Evolutionary conservation across 352 stramenopile genomes (phyloP).

Genomic region (Phytopythium montanum): DNA sequence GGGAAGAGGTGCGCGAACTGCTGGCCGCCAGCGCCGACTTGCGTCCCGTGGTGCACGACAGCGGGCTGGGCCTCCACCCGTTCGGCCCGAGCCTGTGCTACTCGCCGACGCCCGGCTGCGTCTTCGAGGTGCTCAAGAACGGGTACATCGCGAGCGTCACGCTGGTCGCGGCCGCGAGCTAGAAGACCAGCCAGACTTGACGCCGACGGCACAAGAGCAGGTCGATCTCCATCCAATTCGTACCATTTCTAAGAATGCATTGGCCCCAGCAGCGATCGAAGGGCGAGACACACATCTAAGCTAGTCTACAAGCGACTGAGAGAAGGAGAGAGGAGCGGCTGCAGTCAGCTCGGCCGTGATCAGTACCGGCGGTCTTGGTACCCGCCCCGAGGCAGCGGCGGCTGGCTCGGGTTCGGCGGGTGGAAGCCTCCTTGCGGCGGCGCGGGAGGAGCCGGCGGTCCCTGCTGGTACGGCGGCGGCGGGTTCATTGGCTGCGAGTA

Average conservation of each 20-base stretch:
- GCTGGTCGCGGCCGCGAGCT: slow-evolving; percentile 20
- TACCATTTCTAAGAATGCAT: slow-evolving; percentile 2
- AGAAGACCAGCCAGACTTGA: neutral
- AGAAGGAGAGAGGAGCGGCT: neutral
- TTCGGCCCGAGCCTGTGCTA: slow-evolving; percentile 83
- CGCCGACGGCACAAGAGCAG: neutral
- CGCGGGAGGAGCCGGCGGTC: neutral
- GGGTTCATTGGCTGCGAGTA: slow-evolving; percentile 8
- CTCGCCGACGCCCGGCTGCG: slow-evolving; percentile 60
- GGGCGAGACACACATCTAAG: slow-evolving; percentile 9
- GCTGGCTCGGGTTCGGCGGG: slow-evolving; percentile 19
- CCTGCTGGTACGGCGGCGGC: slow-evolving; percentile 2
- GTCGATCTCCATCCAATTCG: neutral
- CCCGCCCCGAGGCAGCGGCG: slow-evolving; percentile 28
- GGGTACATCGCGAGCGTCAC: slow-evolving; percentile 73
- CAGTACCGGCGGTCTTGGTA: slow-evolving; percentile 31
- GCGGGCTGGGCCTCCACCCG: slow-evolving; percentile 66
- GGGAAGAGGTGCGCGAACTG: slow-evolving; percentile 62
- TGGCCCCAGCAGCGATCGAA: neutral
- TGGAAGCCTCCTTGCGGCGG: slow-evolving; percentile 18
- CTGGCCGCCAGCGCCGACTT: slow-evolving; percentile 45
- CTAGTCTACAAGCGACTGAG: slow-evolving; percentile 28
- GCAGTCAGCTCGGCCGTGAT: neutral
- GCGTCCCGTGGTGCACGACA: slow-evolving; percentile 73
- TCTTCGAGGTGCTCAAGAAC: slow-evolving; percentile 85